Evolutionary conservation across 306 rosid species (phyloP), one percentile per base, ranked within the genome.

Genomic region (Geum urbanum): DNA sequence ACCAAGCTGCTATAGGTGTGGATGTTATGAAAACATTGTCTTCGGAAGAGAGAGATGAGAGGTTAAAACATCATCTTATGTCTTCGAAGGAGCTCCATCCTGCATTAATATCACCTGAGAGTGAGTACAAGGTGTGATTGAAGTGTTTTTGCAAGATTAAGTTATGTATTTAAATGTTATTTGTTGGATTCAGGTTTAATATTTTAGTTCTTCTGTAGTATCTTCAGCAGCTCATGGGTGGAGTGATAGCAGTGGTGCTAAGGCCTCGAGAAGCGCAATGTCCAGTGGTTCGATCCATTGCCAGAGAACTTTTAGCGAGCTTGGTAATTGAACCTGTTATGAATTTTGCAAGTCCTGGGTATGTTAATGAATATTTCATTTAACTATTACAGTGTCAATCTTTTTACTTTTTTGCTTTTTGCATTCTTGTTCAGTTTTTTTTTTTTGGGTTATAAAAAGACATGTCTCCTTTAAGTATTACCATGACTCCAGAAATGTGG

Each of bases 101-200:
- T 35, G 96, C 99, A 6, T 71, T 95, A 72, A 67, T 86, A 76
- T 95, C 99, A 84, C 89, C 96, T 15, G 99, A 86, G 96, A 91
- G 97, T 87, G 97, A 95, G 99, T 89, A 91, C 96, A 95, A 95
- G 99, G 99, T 95, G 97, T 87, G 99, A 82, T 92, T 89, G 95
- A 88, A 80, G 86, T 75, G 85, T 86, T 83, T 80, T 72, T 53
- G 80, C 77, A 80, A 54, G 69, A 68, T 63, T 52, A 65, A 66
- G 70, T 63, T 79, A 75, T 71, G 5, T 46, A 66, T 49, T 70
- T 75, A n/a, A 59, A 48, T 67, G 56, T 37, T 69, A 46, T 60
- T 51, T 78, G 61, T 82, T 74, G 67, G 75, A 78, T 76, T 74
- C 45, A 67, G 52, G 70, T 24, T 77, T 81, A 76, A 83, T 79